These are phyloP conservation scores for Diaporthe nobilis DNA, from an alignment of 2,329 filamentous ascomycete genomes.

Conservation along the genomic window DNA sequence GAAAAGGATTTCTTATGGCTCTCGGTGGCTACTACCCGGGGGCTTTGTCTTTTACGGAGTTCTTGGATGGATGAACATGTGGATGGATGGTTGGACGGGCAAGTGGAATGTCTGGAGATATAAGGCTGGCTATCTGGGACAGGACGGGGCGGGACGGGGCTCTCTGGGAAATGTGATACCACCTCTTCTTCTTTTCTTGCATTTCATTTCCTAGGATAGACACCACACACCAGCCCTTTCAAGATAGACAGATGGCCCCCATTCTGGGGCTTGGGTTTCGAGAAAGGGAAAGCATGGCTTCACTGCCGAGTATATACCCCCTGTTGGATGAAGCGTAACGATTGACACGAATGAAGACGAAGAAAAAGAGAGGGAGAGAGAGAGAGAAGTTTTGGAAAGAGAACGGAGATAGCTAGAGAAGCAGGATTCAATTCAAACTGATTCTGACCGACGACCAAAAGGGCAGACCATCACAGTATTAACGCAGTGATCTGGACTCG, in stretches of 20 bases:
- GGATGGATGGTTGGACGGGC: not conserved
- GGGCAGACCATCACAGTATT: not conserved
- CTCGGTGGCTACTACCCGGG: not conserved
- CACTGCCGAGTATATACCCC: constrained; percentile 15
- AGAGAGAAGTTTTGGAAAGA: not conserved
- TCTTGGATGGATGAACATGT: not conserved
- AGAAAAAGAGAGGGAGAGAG: not conserved
- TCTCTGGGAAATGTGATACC: constrained; percentile 16
- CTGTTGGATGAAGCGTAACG: not conserved
- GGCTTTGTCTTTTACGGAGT: not conserved
- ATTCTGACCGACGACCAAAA: not conserved
- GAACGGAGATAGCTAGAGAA: not conserved
- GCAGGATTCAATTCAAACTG: not conserved
- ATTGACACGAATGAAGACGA: constrained; percentile 5
- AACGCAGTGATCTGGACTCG: not conserved
- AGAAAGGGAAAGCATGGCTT: constrained; percentile 12
- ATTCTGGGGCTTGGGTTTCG: not conserved
- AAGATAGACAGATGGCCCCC: constrained; percentile 21
- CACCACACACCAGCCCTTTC: constrained; percentile 4
- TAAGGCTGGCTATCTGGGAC: not conserved
- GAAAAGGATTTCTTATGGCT: not conserved
- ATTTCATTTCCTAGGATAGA: constrained; percentile 26
- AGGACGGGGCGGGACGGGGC: constrained; percentile 3
- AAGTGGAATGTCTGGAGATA: not conserved
- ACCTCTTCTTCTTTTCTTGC: not conserved